Evolutionary conservation across 441 rosid genomes (phyloP).

Genomic region (Euphorbia schlechtendalii): DNA sequence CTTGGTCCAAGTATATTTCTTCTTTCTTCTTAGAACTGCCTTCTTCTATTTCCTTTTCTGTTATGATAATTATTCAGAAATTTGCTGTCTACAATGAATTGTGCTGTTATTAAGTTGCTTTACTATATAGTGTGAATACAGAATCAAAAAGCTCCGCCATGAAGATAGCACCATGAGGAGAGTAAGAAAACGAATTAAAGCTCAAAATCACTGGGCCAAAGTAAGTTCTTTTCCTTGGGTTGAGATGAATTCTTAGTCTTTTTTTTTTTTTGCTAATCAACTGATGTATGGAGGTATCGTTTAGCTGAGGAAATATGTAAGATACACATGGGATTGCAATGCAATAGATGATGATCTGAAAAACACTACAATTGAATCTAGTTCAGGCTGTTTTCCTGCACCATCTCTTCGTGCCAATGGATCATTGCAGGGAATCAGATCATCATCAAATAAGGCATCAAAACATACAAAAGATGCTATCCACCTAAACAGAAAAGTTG

Average conservation of each 20-base stretch:
- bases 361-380: constrained; percentile 22
- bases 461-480: constrained; percentile 21
- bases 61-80: constrained; percentile 2
- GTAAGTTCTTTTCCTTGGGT: constrained; percentile 36
- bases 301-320: constrained; percentile 90
- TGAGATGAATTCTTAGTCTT: constrained; percentile 4
- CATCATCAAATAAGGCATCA: constrained; percentile 30
- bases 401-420: constrained; percentile 35
- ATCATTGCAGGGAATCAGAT: constrained; percentile 26
- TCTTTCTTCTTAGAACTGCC: constrained; percentile 13
- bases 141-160: constrained; percentile 70
- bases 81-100: neutral
- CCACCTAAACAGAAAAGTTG: constrained; percentile 33
- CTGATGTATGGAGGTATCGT: constrained; percentile 8
- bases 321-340: constrained; percentile 68
- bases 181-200: constrained; percentile 65
- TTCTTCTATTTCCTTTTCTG: constrained; percentile 6
- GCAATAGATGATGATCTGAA: constrained; percentile 37
- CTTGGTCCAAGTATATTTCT: constrained; percentile 69
- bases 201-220: constrained; percentile 79
- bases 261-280: constrained; percentile 5
- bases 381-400: constrained; percentile 31
- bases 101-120: constrained; percentile 15
- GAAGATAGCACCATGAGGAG: constrained; percentile 69
- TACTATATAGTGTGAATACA: constrained; percentile 69